phyloP scores from a whole-genome alignment of 176 grass and related monocot genomes.

The Pontederia crassipes region DNA sequence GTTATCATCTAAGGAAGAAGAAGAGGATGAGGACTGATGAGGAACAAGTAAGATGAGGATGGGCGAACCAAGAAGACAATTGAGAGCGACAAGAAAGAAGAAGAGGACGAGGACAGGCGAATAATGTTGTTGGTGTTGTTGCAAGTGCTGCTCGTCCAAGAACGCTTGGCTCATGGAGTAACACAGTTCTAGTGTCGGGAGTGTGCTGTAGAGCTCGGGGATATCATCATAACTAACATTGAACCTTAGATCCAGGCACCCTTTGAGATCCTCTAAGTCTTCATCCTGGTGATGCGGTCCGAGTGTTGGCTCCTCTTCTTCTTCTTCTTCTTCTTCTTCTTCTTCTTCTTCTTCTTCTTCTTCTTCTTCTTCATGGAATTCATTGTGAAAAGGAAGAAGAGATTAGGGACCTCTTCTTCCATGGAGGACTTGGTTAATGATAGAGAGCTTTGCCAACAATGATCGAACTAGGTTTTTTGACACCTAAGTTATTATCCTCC shows the following conservation, averaged over 20 bases:
- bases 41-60: too few relatives aligned
- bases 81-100: not conserved
- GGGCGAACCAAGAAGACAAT: too few relatives aligned
- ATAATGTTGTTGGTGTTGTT: not conserved
- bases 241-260: constrained; percentile 5
- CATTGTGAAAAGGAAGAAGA: too few relatives aligned
- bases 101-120: not conserved
- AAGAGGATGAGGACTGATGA: too few relatives aligned
- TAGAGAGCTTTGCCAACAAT: too few relatives aligned
- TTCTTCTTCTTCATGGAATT: not conserved
- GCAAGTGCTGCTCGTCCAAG: constrained; percentile 1
- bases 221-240: constrained; percentile 5
- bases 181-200: constrained; percentile 6
- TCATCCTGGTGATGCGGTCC: not conserved
- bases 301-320: not conserved
- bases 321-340: not conserved
- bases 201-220: not conserved
- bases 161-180: constrained; percentile 12
- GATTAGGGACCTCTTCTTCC: too few relatives aligned
- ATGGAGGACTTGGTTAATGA: too few relatives aligned
- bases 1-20: too few relatives aligned
- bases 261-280: constrained; percentile 7
- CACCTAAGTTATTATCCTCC: too few relatives aligned
- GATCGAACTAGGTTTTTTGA: too few relatives aligned
- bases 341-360: not conserved